Evolutionary conservation across 331 rosid genomes (phyloP).

Genomic region (Quercus lobata): DNA sequence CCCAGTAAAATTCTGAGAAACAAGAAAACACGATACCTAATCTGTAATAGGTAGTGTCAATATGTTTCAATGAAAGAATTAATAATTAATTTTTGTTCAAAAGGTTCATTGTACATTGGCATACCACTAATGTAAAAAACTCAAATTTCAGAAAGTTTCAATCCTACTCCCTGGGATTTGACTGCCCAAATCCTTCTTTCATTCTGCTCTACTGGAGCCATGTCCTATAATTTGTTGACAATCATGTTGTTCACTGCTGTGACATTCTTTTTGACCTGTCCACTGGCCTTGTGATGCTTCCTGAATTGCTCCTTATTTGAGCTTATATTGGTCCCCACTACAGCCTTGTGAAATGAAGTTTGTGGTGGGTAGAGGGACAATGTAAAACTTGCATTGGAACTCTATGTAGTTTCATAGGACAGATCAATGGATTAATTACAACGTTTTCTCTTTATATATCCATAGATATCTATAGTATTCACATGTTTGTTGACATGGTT

Average conservation of each 20-base stretch:
- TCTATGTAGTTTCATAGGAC: too few species aligned
- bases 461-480: too few species aligned
- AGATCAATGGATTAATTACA: too few species aligned
- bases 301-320: not conserved
- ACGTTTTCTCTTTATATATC: too few species aligned
- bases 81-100: not conserved
- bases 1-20: not conserved
- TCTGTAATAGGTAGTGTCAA: too few species aligned
- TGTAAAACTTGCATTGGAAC: not conserved
- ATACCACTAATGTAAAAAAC: not conserved
- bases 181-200: not conserved
- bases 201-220: not conserved
- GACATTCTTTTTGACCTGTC: not conserved
- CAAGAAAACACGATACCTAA: not conserved
- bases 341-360: not conserved
- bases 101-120: not conserved
- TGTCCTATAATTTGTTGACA: not conserved
- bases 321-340: not conserved
- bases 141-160: too few species aligned
- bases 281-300: not conserved
- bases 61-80: too few species aligned
- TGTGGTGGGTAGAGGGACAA: not conserved
- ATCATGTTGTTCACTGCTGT: not conserved
- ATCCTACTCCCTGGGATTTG: not conserved
- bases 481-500: not conserved